Evolutionary conservation across 2,329 filamentous ascomycete genomes (phyloP).

Genomic region (Mycosphaerella arachidis): DNA sequence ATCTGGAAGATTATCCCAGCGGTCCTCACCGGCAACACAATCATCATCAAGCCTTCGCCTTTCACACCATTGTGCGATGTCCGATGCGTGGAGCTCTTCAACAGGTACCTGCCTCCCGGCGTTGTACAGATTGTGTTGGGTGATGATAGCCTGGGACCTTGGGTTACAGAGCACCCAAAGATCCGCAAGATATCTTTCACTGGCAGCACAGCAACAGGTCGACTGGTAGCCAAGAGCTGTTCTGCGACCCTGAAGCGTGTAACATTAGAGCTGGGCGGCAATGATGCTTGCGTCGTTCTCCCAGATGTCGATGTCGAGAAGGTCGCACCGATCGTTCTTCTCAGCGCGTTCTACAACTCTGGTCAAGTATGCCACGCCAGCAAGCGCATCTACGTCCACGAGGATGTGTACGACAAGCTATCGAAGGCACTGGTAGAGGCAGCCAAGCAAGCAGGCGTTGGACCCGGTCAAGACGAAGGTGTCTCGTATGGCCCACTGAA

Average conservation of each 20-base stretch:
- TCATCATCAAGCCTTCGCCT: constrained; percentile 60
- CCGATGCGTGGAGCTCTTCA: constrained; percentile 41
- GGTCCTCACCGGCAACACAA: constrained; percentile 55
- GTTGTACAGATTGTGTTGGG: constrained; percentile 39
- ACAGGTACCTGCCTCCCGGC: constrained; percentile 41
- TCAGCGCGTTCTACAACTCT: constrained; percentile 51
- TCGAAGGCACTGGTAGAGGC: constrained; percentile 71
- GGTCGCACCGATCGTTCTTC: constrained; percentile 55
- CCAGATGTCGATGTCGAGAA: constrained; percentile 44
- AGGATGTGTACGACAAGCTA: constrained; percentile 60
- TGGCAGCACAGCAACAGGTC: constrained; percentile 40
- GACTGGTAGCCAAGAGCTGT: constrained; percentile 32
- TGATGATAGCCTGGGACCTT: constrained; percentile 34
- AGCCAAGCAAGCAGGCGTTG: constrained; percentile 71
- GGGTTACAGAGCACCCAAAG: constrained; percentile 46
- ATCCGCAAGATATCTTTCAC: constrained; percentile 45
- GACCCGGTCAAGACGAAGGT: constrained; percentile 59
- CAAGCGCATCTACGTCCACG: constrained; percentile 51
- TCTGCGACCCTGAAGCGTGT: constrained; percentile 44
- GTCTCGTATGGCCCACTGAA: constrained; percentile 41
- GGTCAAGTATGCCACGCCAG: constrained; percentile 55
- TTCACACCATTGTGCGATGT: constrained; percentile 55
- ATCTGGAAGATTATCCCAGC: constrained; percentile 55
- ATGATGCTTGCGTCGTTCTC: constrained; percentile 42
- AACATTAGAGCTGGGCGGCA: constrained; percentile 48